Evolutionary conservation across 73 alveolate genomes (phyloP), one percentile per base, ranked within the genome.

Genomic region (Uronychia setigera): DNA sequence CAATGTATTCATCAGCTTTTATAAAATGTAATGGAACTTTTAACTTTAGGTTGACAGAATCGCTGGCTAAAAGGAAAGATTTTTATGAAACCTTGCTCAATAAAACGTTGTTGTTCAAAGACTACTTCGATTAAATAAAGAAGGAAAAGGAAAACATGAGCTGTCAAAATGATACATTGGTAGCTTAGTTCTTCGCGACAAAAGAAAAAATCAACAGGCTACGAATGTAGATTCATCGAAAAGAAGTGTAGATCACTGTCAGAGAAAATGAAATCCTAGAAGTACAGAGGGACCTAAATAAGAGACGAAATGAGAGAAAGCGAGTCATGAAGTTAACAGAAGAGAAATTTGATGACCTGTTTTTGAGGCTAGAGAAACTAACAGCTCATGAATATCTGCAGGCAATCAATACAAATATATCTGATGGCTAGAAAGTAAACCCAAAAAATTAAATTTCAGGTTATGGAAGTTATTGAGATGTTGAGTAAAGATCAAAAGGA

Each of bases 71-170:
- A 46, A 78, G 87, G 57, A 26, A 80, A 13, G 79, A 79, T 77
- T 86, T 76, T 32, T 86, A 74, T 79, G 92, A 86, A 74, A 79
- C 92, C 29, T 79, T 86, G 31, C 58, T 86, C 31, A 86, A 78
- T 31, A 86, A 86, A 33, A 78, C 87, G 30, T 28, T 74, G 26
- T 80, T 78, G 35, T 86, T 78, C 34, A 25, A 35, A 27, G 87
- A 79, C 28, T 86, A 76, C 79, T 86, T 86, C 77, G 74, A 86
- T 58, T 83, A 86, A 25, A 86, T 86, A 25, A 86, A 79, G 77
- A 30, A 74, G 9, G 59, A 79, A 0, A 86, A 86, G 76, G 25
- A 60, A 30, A 33, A 29, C 27, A 74, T 86, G 29, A 85, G 79
- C 78, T 29, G n/a, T 11, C 87, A 35, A 11, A 59, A 85, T 26